Evolutionary conservation across 768 basidiomycete genomes (phyloP), one percentile per base, ranked within the genome.

Genomic region (Collybia mongolica): DNA sequence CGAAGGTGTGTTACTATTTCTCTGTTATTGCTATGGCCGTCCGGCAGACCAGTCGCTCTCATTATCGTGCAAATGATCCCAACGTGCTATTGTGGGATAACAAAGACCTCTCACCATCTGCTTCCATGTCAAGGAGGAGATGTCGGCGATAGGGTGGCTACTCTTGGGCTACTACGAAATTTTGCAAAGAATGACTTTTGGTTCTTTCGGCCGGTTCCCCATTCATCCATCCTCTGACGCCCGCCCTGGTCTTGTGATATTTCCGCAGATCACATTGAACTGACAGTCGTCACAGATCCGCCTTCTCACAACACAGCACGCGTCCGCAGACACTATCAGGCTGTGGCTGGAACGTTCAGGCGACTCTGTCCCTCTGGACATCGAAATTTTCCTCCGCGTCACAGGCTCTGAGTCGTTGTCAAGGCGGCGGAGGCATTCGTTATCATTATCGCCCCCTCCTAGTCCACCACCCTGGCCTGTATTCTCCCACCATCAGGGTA

Each of bases 261-360:
- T 42, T 40, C 5, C 44, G 23, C 26, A 48, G 24, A 39, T 18
- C 28, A 53, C 51, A 26, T 48, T 15, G 45, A 26, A 7, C 52
- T 57, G 48, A 56, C 44, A 49, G 41, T 44, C 32, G 17, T 18
- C 58, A 38, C 63, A 88, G 87, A 88, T 91, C 57, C 86, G 87
- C 17, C 79, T 91, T 37, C 71, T 84, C 39, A 88, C 88, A 18
- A 84, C 79, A 23, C 84, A 83, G 52, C 73, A 79, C 36, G 73
- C 85, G 7, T 87, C 88, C 23, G 80, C 89, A 22, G 89, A 92
- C 60, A 89, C 84, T 5, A 80, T 92, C 43, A 84, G 90, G 6
- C 75, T 92, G 9, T 92, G 90, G 89, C 75, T 92, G 0, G 88
- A 90, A 63, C 83, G 89, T 22, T 86, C 90, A 11, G 90, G 90